Evolutionary conservation across 352 stramenopile genomes (phyloP).

Genomic region (Globisporangium takayamanum): DNA sequence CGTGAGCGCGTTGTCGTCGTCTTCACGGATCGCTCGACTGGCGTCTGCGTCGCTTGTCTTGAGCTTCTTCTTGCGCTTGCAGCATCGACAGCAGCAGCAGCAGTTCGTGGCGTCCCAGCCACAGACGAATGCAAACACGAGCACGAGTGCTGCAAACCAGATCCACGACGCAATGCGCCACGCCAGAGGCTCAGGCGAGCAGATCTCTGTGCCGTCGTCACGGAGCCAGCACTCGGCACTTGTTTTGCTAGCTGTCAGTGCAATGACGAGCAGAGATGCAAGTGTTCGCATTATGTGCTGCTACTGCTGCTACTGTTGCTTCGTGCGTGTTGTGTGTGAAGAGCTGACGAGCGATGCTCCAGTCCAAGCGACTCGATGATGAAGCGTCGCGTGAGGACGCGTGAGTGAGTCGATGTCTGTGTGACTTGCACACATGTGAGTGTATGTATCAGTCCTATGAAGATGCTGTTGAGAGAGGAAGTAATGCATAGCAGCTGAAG

Average conservation of each 20-base stretch:
- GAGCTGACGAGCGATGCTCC: no score
- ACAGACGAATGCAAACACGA: constrained; percentile 25
- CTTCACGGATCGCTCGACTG: neutral
- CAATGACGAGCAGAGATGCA: neutral
- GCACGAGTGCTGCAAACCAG: constrained; percentile 52
- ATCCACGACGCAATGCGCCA: constrained; percentile 59
- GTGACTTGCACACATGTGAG: no score
- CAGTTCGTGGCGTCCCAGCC: constrained; percentile 30
- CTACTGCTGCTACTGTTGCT: neutral
- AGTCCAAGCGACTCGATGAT: no score
- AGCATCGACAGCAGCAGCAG: constrained; percentile 1
- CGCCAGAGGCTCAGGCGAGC: constrained; percentile 33
- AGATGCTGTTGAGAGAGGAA: no score
- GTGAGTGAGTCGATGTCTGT: no score
- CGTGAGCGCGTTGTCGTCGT: neutral
- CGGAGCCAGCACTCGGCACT: constrained; percentile 52
- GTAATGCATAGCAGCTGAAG: no score
- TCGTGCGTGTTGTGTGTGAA: neutral
- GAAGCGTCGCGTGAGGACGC: no score
- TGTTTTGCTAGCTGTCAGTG: neutral
- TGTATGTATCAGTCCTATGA: no score
- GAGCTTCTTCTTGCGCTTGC: neutral
- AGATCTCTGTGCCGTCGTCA: constrained; percentile 50
- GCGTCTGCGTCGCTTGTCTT: constrained; percentile 4
- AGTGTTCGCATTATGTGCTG: no score